phyloP scores from a whole-genome alignment of 2,329 filamentous ascomycete genomes.

The Monosporascus sp. region DNA sequence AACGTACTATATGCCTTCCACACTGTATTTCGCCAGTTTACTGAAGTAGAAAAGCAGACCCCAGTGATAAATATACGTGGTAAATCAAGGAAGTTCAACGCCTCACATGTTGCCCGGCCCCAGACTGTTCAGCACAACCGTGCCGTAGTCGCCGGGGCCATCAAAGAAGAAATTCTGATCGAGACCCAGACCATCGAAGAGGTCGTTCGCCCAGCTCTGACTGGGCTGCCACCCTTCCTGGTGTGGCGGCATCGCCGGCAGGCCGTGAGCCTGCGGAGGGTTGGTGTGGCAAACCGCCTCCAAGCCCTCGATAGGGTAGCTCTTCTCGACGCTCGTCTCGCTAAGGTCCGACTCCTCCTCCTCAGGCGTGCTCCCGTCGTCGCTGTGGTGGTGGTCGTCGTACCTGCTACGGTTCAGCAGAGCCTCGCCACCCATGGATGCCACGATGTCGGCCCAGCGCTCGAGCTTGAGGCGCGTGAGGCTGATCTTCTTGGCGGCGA shows the following conservation, averaged over 20 bases:
- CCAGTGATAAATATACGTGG: not conserved
- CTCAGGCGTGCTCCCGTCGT: not conserved
- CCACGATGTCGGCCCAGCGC: conserved; percentile 41
- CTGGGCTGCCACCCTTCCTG: conserved; percentile 15
- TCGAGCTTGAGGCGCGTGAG: conserved; percentile 42
- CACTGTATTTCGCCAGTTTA: too few relatives aligned
- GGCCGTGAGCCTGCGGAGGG: not conserved
- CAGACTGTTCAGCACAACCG: conserved; percentile 13
- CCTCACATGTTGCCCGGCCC: not conserved
- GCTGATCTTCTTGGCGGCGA: conserved; percentile 42
- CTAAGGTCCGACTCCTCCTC: conserved; percentile 1
- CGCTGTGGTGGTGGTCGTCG: not conserved
- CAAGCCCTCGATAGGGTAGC: conserved; percentile 6
- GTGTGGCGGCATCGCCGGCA: not conserved
- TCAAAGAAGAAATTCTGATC: conserved; percentile 25
- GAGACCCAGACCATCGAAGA: conserved; percentile 21
- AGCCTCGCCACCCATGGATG: conserved; percentile 27
- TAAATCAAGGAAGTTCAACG: not conserved
- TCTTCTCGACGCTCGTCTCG: conserved; percentile 3
- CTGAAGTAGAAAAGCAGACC: too few relatives aligned
- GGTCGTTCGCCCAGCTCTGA: conserved; percentile 17
- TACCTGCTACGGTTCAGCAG: conserved; percentile 2
- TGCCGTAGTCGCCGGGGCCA: conserved; percentile 16
- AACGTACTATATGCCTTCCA: too few relatives aligned
- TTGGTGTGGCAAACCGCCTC: not conserved